phyloP scores from a whole-genome alignment of 768 basidiomycete species.

The Guyanaporus albipodus region DNA sequence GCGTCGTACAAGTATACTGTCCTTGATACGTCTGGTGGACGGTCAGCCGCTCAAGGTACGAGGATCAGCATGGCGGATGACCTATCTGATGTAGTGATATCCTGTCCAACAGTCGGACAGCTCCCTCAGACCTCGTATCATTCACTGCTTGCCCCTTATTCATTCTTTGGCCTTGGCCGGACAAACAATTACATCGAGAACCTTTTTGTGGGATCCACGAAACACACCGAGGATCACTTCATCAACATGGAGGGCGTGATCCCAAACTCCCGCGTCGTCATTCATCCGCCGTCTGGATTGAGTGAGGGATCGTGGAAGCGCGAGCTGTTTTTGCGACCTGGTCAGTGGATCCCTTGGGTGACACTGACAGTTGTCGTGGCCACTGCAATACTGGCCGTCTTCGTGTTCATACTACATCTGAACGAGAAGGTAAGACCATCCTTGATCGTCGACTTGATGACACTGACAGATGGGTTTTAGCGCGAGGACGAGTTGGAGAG shows the following conservation, averaged over 20 bases:
- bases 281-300: conserved; percentile 64
- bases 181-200: conserved; percentile 99
- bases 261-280: conserved; percentile 96
- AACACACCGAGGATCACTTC: conserved; percentile 64
- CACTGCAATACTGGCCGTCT: conserved; percentile 67
- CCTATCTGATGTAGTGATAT: conserved; percentile 1
- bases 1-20: conserved; percentile 98
- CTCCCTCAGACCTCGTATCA: conserved; percentile 93
- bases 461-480: conserved; percentile 37
- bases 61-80: background rate
- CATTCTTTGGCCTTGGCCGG: conserved; percentile 93
- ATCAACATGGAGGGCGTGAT: conserved; percentile 97
- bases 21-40: conserved; percentile 81
- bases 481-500: conserved; percentile 92
- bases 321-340: conserved; percentile 88
- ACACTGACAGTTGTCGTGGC: conserved; percentile 80
- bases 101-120: conserved; percentile 66
- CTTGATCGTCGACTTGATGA: background rate
- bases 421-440: conserved; percentile 77
- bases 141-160: conserved; percentile 84
- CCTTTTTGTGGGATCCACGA: conserved; percentile 90
- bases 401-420: conserved; percentile 83
- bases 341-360: conserved; percentile 98
- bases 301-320: conserved; percentile 68
- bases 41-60: conserved; percentile 86